Evolutionary conservation across 345 rosid species (phyloP).

Genomic region (Arabidopsis suecica): DNA sequence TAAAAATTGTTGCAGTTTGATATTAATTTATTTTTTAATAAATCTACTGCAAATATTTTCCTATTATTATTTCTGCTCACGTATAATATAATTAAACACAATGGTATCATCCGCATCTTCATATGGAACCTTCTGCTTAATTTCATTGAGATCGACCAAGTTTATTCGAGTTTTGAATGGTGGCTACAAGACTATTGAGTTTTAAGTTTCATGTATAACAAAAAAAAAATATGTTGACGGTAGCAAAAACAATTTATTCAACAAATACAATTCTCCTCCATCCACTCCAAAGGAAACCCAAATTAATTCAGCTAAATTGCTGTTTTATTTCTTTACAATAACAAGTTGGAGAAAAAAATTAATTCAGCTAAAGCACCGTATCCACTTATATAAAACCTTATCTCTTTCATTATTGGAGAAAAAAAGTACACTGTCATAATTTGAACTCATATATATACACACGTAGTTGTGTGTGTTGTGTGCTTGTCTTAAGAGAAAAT

Average conservation of each 20-base stretch:
- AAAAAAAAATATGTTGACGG: no score
- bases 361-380: background rate
- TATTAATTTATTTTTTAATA: background rate
- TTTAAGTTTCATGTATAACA: no score
- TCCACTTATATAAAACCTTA: constrained; percentile 12
- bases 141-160: background rate
- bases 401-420: background rate
- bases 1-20: background rate
- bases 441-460: constrained; percentile 4
- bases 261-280: no score
- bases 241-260: no score
- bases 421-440: background rate
- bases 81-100: background rate
- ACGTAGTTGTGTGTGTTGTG: background rate
- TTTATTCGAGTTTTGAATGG: background rate
- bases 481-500: constrained; percentile 14
- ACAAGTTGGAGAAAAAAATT: background rate
- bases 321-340: background rate
- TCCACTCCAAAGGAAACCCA: background rate
- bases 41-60: background rate
- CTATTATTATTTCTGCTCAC: background rate
- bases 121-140: background rate
- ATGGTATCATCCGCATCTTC: background rate
- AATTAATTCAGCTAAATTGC: background rate
- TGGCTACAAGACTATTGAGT: background rate